Evolutionary conservation across 306 rosid species (phyloP).

Genomic region (Acacia crassicarpa): DNA sequence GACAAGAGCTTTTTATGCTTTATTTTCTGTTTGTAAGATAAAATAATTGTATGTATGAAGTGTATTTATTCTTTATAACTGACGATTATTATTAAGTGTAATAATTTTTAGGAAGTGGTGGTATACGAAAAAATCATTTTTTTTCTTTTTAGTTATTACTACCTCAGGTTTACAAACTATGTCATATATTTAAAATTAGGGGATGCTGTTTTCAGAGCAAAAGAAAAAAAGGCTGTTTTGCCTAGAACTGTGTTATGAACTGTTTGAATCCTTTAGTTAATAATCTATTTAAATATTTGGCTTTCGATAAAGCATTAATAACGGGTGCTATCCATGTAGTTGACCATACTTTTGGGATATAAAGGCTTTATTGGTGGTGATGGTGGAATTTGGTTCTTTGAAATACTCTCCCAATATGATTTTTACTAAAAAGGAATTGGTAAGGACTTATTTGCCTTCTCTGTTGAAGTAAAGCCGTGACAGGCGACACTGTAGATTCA

Average conservation of each 20-base stretch:
- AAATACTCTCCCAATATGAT: neutral
- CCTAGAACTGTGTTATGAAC: neutral
- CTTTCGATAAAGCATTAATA: too few relatives aligned
- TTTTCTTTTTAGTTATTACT: neutral
- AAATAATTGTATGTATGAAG: neutral
- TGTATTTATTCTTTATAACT: neutral
- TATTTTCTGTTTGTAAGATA: neutral
- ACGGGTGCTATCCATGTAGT: too few relatives aligned
- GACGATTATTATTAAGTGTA: too few relatives aligned
- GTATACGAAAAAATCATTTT: neutral
- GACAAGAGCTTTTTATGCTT: neutral
- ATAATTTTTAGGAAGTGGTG: too few relatives aligned
- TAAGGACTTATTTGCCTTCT: neutral
- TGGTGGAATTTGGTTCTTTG: neutral
- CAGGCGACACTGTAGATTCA: neutral
- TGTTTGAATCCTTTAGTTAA: too few relatives aligned
- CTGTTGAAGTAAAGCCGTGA: neutral
- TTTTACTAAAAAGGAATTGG: neutral
- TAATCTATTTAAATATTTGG: too few relatives aligned
- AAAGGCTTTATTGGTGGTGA: too few relatives aligned
- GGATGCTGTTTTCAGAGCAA: too few relatives aligned
- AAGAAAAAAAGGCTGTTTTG: neutral
- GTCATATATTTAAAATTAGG: too few relatives aligned
- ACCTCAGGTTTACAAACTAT: too few relatives aligned
- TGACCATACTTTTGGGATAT: rapidly evolving